phyloP scores from a whole-genome alignment of 1,139 yeast genomes.

The Yamadazyma atmosphaerica region DNA sequence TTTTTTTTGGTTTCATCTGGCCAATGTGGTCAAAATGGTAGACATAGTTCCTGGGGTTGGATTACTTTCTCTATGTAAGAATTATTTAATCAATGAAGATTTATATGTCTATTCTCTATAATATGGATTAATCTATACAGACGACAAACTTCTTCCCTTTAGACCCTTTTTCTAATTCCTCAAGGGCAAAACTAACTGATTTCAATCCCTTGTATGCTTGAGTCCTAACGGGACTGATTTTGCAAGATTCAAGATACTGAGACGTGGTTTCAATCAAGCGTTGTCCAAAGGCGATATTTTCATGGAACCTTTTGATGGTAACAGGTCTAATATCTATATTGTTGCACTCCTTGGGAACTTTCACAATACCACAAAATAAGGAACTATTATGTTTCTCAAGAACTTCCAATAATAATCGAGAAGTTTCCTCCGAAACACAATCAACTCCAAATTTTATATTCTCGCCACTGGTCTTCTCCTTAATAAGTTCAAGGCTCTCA shows the following conservation, averaged over 20 bases:
- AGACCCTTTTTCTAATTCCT: slow-evolving; percentile 43
- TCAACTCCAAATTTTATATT: slow-evolving; percentile 39
- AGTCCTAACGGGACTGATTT: slow-evolving; percentile 32
- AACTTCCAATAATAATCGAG: slow-evolving; percentile 28
- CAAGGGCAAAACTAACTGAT: slow-evolving; percentile 33
- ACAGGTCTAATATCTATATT: slow-evolving; percentile 30
- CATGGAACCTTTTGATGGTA: slow-evolving; percentile 44
- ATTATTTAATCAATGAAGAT: too few relatives aligned
- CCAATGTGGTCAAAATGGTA: too few relatives aligned
- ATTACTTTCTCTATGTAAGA: too few relatives aligned
- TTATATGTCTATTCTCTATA: too few relatives aligned
- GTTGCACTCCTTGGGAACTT: slow-evolving; percentile 29
- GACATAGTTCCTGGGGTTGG: too few relatives aligned
- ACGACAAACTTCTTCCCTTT: slow-evolving; percentile 37
- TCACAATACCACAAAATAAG: slow-evolving; percentile 40
- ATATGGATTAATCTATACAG: too few relatives aligned
- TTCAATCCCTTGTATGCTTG: slow-evolving; percentile 35
- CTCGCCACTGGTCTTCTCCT: slow-evolving; percentile 14
- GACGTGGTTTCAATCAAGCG: slow-evolving; percentile 34
- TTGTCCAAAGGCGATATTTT: slow-evolving; percentile 37
- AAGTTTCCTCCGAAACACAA: slow-evolving; percentile 44
- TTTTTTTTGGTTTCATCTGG: too few relatives aligned
- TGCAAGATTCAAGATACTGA: slow-evolving; percentile 22
- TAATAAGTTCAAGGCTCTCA: slow-evolving; percentile 24
- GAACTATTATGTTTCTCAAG: slow-evolving; percentile 16